phyloP scores from a whole-genome alignment of 805 yeast species.

The Ogataea pini region DNA sequence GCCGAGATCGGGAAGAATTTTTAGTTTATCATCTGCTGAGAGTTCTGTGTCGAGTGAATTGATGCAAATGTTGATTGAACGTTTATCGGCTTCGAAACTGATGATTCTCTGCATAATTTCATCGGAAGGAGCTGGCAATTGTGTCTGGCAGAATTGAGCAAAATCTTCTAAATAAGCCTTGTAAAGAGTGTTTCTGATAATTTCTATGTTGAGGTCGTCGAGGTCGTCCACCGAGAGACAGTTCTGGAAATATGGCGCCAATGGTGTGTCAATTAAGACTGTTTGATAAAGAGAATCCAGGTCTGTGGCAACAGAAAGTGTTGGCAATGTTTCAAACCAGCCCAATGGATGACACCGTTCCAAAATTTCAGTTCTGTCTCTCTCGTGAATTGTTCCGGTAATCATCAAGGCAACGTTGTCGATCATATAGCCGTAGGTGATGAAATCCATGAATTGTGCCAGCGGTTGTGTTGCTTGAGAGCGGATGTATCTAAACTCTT shows the following conservation, averaged over 20 bases:
- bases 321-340: constrained; percentile 97
- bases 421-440: constrained; percentile 96
- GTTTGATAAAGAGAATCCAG: constrained; percentile 90
- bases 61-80: constrained; percentile 87
- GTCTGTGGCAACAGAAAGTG: constrained; percentile 92
- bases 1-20: constrained; percentile 82
- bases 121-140: constrained; percentile 72
- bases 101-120: constrained; percentile 79
- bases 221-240: constrained; percentile 85
- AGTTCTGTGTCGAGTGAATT: constrained; percentile 87
- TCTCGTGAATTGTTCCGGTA: constrained; percentile 94
- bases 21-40: constrained; percentile 65
- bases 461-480: constrained; percentile 82
- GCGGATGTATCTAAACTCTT: constrained; percentile 82
- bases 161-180: constrained; percentile 93
- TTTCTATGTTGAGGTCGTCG: constrained; percentile 94
- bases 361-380: constrained; percentile 86
- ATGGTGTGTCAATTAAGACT: constrained; percentile 93
- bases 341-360: constrained; percentile 95
- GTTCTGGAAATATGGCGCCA: constrained; percentile 93
- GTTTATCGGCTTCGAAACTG: constrained; percentile 91
- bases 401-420: constrained; percentile 95
- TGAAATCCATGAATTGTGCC: constrained; percentile 83
- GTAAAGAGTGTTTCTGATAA: constrained; percentile 87
- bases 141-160: constrained; percentile 56